Conservation (phyloP, 495 filamentous ascomycete species). For the Hypoxylon lienhwacheense region DNA sequence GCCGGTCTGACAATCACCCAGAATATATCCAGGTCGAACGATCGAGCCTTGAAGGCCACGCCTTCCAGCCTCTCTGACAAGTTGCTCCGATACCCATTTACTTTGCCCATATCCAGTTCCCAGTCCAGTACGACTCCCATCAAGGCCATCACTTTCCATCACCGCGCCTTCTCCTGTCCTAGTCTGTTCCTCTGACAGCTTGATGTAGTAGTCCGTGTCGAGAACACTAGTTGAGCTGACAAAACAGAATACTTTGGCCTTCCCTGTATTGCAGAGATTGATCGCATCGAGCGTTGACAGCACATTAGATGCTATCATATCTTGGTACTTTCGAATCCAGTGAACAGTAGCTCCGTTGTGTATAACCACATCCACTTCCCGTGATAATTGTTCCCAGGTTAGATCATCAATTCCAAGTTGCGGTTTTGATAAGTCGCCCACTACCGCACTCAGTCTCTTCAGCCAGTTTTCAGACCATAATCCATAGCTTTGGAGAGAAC, state of each 20-base stretch:
- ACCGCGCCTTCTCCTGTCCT: slow-evolving; percentile 51
- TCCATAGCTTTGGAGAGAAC: slow-evolving; percentile 69
- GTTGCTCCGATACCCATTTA: slow-evolving; percentile 65
- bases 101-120: slow-evolving; percentile 86
- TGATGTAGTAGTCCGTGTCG: slow-evolving; percentile 78
- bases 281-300: slow-evolving; percentile 77
- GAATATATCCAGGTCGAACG: slow-evolving; percentile 83
- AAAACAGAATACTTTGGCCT: slow-evolving; percentile 78
- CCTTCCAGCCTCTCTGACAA: slow-evolving; percentile 77
- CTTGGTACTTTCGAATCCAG: slow-evolving; percentile 80
- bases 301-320: slow-evolving; percentile 78
- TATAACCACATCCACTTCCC: slow-evolving; percentile 75
- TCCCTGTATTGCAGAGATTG: slow-evolving; percentile 72
- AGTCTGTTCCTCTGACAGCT: slow-evolving; percentile 64
- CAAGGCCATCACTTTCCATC: slow-evolving; percentile 49
- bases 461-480: slow-evolving; percentile 77
- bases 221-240: slow-evolving; percentile 85
- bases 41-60: slow-evolving; percentile 76
- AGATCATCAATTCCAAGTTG: slow-evolving; percentile 67
- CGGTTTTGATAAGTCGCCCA: slow-evolving; percentile 72
- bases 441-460: slow-evolving; percentile 61
- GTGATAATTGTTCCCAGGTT: slow-evolving; percentile 63
- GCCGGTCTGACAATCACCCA: slow-evolving; percentile 72
- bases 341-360: slow-evolving; percentile 91
- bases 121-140: slow-evolving; percentile 50